A percentile compares a stretch with the other conserved stretches of the same genome.
Conservation (phyloP, 2,329 filamentous ascomycete genomes). For the Ramularia collo-cygni region DNA sequence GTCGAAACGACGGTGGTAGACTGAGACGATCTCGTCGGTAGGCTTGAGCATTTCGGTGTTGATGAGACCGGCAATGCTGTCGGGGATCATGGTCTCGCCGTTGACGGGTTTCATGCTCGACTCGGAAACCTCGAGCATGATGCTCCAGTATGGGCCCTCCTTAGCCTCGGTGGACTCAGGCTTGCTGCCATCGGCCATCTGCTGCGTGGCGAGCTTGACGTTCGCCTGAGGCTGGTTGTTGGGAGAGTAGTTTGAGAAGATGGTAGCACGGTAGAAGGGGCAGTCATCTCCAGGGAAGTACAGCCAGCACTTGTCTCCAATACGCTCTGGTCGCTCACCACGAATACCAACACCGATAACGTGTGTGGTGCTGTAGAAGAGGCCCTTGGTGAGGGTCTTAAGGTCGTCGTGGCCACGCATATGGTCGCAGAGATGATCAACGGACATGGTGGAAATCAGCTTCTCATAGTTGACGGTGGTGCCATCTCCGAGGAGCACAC, state of each 20-base stretch:
- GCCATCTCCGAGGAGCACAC: slow-evolving; percentile 74
- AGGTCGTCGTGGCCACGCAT: slow-evolving; percentile 79
- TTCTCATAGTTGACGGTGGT: slow-evolving; percentile 86
- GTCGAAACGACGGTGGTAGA: slow-evolving; percentile 95
- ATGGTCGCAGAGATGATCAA: slow-evolving; percentile 77
- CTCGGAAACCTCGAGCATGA: slow-evolving; percentile 98
- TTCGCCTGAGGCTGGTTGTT: slow-evolving; percentile 87
- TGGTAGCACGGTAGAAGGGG: slow-evolving; percentile 98
- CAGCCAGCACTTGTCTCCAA: slow-evolving; percentile 99
- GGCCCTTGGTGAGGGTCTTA: slow-evolving; percentile 72
- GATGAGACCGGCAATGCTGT: slow-evolving; percentile 92
- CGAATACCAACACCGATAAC: slow-evolving; percentile 94
- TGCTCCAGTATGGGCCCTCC: slow-evolving; percentile 97
- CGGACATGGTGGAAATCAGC: slow-evolving; percentile 92
- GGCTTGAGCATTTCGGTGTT: slow-evolving; percentile 96
- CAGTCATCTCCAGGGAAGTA: slow-evolving; percentile 99
- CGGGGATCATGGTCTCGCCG: slow-evolving; percentile 72
- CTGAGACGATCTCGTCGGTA: slow-evolving; percentile 90
- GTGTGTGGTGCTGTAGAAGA: slow-evolving; percentile 96
- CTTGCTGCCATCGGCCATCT: slow-evolving; percentile 79
- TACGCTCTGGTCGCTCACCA: slow-evolving; percentile 83
- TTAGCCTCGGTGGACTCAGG: slow-evolving; percentile 64
- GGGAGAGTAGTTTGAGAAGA: slow-evolving; percentile 99
- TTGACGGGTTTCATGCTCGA: slow-evolving; percentile 93
- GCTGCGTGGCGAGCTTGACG: slow-evolving; percentile 78